Base-by-base conservation (phyloP, 441 rosid genomes). In the Adansonia gregorii region DNA sequence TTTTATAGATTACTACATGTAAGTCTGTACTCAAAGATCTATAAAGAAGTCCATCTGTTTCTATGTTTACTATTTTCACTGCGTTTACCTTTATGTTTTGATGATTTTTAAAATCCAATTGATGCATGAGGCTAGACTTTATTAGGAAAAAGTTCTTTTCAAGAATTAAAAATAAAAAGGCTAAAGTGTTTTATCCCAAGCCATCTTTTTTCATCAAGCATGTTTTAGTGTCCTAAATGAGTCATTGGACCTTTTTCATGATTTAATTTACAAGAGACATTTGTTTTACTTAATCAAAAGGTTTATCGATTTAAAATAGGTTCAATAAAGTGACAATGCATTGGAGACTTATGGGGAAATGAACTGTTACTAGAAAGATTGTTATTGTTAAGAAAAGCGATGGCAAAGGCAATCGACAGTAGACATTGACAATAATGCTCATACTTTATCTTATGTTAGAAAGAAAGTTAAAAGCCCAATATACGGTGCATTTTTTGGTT, bases 331-430 rank as follows among this genome's bases (percentile, higher is more conserved):
- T 80, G 78, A 86, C 76, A 48, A 84, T 70, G 77, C 82, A 79
- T 68, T 91, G 88, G 68, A 83, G 78, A 66, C 7, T 74, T 75
- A 43, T 83, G 41, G 95, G 91, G 64, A 85, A 45, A 78, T 87
- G 92, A 86, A 87, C 85, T 67, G 79, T 88, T n/a, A 91, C 88
- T 11, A 91, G 93, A 68, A 80, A 85, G 81, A 0, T 24, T 24
- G 27, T 24, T 24, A 88, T 91, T 74, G 85, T 87, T 31, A 86
- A 87, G 75, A 91, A 91, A 82, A 91, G 92, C 85, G 88, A 89
- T 72, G 92, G 93, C 64, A 84, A 90, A 35, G 89, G 88, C 78
- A 87, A 85, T 83, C 93, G 89, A 24, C 95, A 89, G 51, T 93
- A 91, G 76, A 88, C 93, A 67, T 89, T 89, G 81, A 87, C 93